These are phyloP conservation scores for Secale cereale DNA, from an alignment of 176 grass and related monocot species.

Conservation along the genomic window DNA sequence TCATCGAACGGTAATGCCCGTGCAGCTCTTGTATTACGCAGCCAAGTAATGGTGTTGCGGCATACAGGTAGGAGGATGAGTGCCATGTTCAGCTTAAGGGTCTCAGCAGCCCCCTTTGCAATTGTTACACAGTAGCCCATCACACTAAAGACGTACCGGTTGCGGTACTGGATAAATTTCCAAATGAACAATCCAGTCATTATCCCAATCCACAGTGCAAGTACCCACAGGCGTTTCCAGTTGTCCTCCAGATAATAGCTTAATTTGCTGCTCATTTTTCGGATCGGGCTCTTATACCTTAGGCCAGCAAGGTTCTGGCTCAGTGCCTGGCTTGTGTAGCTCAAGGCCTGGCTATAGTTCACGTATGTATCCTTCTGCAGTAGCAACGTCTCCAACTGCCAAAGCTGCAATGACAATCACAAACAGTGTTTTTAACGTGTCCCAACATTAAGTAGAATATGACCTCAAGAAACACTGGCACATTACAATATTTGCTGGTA, in stretches of 20 bases:
- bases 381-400: slow-evolving; percentile 91
- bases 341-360: slow-evolving; percentile 87
- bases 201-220: slow-evolving; percentile 76
- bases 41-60: slow-evolving; percentile 95
- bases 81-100: slow-evolving; percentile 97
- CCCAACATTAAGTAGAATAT: not conserved
- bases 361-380: slow-evolving; percentile 91
- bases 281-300: slow-evolving; percentile 51
- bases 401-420: slow-evolving; percentile 56
- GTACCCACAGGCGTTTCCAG: slow-evolving; percentile 93
- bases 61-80: slow-evolving; percentile 89
- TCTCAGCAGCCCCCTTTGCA: slow-evolving; percentile 96
- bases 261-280: slow-evolving; percentile 67
- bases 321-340: slow-evolving; percentile 78
- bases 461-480: not conserved
- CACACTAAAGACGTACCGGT: slow-evolving; percentile 61
- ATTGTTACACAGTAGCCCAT: slow-evolving; percentile 90
- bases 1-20: slow-evolving; percentile 87
- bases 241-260: slow-evolving; percentile 93
- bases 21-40: slow-evolving; percentile 73
- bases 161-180: slow-evolving; percentile 93
- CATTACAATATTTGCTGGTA: not conserved
- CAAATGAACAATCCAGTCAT: slow-evolving; percentile 86
- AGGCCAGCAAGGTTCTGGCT: slow-evolving; percentile 78
- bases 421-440: not conserved